phyloP scores from a whole-genome alignment of 371 early-diverging fungal genomes.

The Mortierella sp. region DNA sequence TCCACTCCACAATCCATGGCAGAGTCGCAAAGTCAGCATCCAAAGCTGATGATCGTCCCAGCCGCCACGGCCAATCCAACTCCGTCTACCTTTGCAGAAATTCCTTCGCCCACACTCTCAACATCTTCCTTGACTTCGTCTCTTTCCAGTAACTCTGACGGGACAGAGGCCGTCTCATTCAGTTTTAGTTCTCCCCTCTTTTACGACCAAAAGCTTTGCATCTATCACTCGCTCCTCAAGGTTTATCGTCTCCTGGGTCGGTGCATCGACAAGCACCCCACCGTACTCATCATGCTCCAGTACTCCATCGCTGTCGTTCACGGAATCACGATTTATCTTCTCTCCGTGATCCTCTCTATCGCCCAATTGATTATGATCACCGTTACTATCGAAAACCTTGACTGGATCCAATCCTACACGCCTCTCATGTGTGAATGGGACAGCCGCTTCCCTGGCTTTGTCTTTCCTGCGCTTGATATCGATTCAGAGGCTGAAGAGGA shows the following conservation, averaged over 20 bases:
- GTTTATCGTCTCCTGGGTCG: conserved; percentile 22
- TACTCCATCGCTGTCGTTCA: conserved; percentile 44
- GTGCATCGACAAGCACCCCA: conserved; percentile 21
- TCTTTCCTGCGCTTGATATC: conserved; percentile 43
- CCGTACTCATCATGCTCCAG: conserved; percentile 30
- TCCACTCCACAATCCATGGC: conserved; percentile 29
- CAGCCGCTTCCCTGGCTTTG: conserved; percentile 38
- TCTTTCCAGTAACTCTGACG: neutral
- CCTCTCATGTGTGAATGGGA: conserved; percentile 47
- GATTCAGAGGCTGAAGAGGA: conserved; percentile 20
- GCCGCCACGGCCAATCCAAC: neutral
- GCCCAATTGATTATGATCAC: conserved; percentile 47
- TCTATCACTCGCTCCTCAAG: conserved; percentile 20
- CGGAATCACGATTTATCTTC: conserved; percentile 32
- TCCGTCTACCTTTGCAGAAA: neutral
- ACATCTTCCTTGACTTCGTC: neutral
- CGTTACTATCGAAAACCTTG: conserved; percentile 38
- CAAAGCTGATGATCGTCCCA: neutral
- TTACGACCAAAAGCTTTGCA: conserved; percentile 43
- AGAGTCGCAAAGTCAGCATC: conserved; percentile 20
- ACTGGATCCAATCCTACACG: conserved; percentile 37
- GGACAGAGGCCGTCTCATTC: conserved; percentile 17
- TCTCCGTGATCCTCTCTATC: conserved; percentile 40
- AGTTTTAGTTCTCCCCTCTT: conserved; percentile 43
- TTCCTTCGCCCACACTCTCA: neutral